These are phyloP conservation scores for Acanthamoeba castellanii DNA, from an alignment of 208 protist genomes.

Conservation along the genomic window DNA sequence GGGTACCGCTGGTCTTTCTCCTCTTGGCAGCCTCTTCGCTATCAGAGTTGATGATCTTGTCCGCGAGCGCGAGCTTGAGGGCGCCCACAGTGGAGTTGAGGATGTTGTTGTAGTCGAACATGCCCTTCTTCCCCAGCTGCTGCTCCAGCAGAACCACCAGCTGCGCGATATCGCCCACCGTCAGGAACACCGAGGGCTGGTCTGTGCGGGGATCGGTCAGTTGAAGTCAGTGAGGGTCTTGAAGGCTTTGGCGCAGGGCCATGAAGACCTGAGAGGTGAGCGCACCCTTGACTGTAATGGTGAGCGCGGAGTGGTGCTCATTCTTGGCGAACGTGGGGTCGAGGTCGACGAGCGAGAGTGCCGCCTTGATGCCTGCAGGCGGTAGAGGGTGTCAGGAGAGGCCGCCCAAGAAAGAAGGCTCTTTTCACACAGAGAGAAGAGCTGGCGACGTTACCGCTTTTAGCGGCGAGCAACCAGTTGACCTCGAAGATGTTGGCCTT, in stretches of 20 bases:
- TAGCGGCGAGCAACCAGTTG: constrained; percentile 55
- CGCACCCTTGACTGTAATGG: constrained; percentile 17
- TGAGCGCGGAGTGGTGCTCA: background rate
- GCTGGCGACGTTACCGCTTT: background rate
- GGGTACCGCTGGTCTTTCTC: background rate
- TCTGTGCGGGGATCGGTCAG: background rate
- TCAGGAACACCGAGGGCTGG: background rate
- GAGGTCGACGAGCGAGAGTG: background rate
- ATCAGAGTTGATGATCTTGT: background rate
- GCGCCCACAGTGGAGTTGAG: constrained; percentile 38
- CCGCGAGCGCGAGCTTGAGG: constrained; percentile 26
- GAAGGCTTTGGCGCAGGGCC: background rate
- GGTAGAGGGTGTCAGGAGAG: background rate
- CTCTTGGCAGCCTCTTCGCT: background rate
- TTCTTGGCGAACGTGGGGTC: constrained; percentile 21
- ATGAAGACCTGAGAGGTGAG: no score
- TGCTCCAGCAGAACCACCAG: constrained; percentile 29
- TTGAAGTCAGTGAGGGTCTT: background rate
- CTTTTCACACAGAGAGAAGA: background rate
- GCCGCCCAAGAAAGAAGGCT: background rate
- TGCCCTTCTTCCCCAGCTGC: constrained; percentile 22
- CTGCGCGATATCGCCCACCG: background rate
- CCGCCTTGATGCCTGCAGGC: background rate
- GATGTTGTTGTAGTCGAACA: constrained; percentile 54
- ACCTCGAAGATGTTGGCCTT: constrained; percentile 53